Evolutionary conservation across 2,329 filamentous ascomycete species (phyloP), one percentile per base, ranked within the genome.

Genomic region (Trichoderma gracile): DNA sequence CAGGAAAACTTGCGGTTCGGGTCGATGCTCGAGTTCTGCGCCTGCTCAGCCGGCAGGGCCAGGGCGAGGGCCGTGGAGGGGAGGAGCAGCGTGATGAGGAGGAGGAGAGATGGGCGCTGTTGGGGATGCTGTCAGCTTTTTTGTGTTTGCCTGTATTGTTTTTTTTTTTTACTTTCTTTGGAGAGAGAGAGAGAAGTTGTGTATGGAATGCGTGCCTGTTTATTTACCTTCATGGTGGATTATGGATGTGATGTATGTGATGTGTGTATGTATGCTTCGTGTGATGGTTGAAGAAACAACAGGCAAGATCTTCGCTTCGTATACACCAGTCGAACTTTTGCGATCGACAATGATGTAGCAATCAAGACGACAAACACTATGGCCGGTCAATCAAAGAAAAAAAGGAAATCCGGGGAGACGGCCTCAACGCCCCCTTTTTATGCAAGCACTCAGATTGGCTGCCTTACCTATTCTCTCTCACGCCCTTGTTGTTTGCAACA

Each of bases 1-100:
- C 69, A 71, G 49, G 10, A 45, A 63, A 70, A 71, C 38, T 33
- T 49, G 56, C 68, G 55, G 25, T 49, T 63, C 23, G 47, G 17
- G 57, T 68, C 53, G 53, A 33, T 50, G 42, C 17, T 27, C 19
- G 58, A n/a, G 57, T 55, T 30, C 25, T 62, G 45, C 21, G 61
- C 56, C 14, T 60, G 66, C 15, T 52, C 45, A 17, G 55, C 53
- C 33, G 63, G 68, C 10, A 53, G 27, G 30, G 64, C 47, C 23
- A 56, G 33, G 33, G 21, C 38, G 33, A 38, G 33, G 63, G 61
- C 23, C 55, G 57, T 23, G 40, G 61, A 42, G 42, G 64, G 38
- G 25, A 63, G 33, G 33, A 38, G 33, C 7, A 38, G 33, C 33
- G 33, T 43, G 30, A 42, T 8, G 27, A 63, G 21, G 10, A 62